Evolutionary conservation across 2,329 filamentous ascomycete species (phyloP).

Genomic region (Apiospora pterosperma): DNA sequence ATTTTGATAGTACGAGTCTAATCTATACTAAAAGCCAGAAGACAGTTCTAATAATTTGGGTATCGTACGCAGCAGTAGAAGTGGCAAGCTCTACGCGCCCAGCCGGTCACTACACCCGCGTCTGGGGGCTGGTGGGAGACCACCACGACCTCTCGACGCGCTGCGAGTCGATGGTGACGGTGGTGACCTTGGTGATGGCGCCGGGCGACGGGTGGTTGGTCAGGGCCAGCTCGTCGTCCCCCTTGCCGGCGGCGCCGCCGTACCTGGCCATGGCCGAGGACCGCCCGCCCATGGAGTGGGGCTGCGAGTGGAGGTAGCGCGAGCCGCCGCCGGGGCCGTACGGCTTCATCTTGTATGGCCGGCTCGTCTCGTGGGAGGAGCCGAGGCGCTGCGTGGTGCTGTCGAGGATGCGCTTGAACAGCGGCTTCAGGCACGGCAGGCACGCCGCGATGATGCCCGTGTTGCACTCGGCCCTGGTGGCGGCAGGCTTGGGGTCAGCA

Average conservation of each 20-base stretch:
- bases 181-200: conserved; percentile 15
- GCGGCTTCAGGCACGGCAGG: conserved; percentile 31
- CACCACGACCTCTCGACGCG: background rate
- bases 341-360: conserved; percentile 3
- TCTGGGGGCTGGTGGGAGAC: background rate
- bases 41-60: too few relatives aligned
- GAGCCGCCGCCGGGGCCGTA: background rate
- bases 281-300: conserved; percentile 12
- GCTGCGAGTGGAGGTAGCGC: background rate
- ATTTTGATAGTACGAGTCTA: too few relatives aligned
- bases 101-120: background rate
- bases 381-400: conserved; percentile 23
- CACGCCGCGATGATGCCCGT: conserved; percentile 34
- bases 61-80: too few relatives aligned
- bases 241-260: too few relatives aligned
- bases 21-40: too few relatives aligned
- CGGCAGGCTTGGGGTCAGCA: background rate
- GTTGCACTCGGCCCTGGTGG: conserved; percentile 29
- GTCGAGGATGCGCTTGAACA: conserved; percentile 30
- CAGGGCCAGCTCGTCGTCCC: conserved; percentile 10
- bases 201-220: background rate
- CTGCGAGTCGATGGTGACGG: conserved; percentile 11
- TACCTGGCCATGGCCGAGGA: conserved; percentile 36
- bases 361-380: conserved; percentile 18
- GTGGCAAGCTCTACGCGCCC: background rate